These are phyloP conservation scores for Oryza australiensis DNA, from an alignment of 176 grass and related monocot species.

Conservation along the genomic window DNA sequence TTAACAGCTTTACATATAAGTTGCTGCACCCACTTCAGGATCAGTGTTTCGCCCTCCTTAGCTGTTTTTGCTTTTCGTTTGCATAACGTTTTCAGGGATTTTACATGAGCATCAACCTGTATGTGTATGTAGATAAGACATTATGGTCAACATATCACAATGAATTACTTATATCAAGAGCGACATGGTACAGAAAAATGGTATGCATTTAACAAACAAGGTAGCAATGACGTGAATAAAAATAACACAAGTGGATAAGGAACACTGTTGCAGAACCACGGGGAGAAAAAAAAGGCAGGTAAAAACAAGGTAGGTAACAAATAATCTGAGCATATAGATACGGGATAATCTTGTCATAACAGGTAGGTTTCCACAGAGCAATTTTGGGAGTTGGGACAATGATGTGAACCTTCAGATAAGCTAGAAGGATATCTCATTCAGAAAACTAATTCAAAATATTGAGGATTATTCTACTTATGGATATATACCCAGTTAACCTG, in stretches of 20 bases:
- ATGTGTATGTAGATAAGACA: conserved; percentile 34
- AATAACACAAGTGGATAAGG: conserved; percentile 9
- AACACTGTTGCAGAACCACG: neutral
- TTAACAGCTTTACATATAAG: conserved; percentile 51
- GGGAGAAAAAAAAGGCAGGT: neutral
- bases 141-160: conserved; percentile 26
- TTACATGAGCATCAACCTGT: conserved; percentile 94
- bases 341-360: conserved; percentile 24
- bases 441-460: conserved; percentile 12
- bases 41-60: conserved; percentile 64
- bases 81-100: conserved; percentile 85
- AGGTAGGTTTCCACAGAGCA: neutral
- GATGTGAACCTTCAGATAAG: conserved; percentile 24
- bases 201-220: conserved; percentile 9
- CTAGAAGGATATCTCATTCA: conserved; percentile 2
- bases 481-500: conserved; percentile 4
- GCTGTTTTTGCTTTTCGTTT: conserved; percentile 71
- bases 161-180: conserved; percentile 23
- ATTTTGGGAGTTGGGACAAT: conserved; percentile 28
- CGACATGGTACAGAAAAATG: conserved; percentile 9
- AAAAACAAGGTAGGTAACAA: neutral
- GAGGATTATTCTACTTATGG: neutral
- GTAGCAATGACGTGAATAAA: neutral
- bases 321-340: conserved; percentile 3
- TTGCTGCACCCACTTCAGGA: conserved; percentile 77